Evolutionary conservation across 2,329 filamentous ascomycete genomes (phyloP).

Genomic region (Aureobasidium uvarum): DNA sequence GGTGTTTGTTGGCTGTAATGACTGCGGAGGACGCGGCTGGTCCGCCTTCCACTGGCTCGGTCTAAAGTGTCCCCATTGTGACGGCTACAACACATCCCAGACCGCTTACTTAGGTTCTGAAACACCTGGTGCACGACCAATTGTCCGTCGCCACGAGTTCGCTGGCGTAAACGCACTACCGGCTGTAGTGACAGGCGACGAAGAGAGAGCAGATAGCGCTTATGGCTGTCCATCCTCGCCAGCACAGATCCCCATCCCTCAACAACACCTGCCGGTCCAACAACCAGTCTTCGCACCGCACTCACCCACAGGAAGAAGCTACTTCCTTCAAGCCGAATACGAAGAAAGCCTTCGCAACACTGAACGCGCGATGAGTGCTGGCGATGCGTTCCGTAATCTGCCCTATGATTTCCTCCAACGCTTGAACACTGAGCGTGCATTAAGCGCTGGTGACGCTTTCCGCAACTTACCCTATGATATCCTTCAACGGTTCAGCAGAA

Average conservation of each 20-base stretch:
- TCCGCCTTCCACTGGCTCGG: constrained; percentile 94
- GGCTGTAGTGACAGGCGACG: constrained; percentile 16
- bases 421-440: constrained; percentile 36
- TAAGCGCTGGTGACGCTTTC: constrained; percentile 22
- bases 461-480: constrained; percentile 48
- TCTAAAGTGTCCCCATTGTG: constrained; percentile 71
- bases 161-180: constrained; percentile 38
- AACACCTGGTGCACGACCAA: constrained; percentile 30
- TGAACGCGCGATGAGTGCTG: constrained; percentile 22
- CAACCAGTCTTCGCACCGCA: constrained; percentile 5
- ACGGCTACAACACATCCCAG: constrained; percentile 54
- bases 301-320: constrained; percentile 31
- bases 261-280: constrained; percentile 5
- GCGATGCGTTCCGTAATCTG: constrained; percentile 36
- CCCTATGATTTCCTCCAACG: constrained; percentile 50
- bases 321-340: constrained; percentile 35
- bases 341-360: constrained; percentile 26
- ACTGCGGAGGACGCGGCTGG: constrained; percentile 83
- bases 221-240: constrained; percentile 22
- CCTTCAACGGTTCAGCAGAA: constrained; percentile 47
- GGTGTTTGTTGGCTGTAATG: constrained; percentile 87
- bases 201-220: constrained; percentile 30
- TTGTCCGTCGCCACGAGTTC: constrained; percentile 37
- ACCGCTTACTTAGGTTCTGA: constrained; percentile 45
- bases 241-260: constrained; percentile 13